Base-by-base conservation (phyloP, 2,329 filamentous ascomycete genomes). In the Tolypocladium inflatum region DNA sequence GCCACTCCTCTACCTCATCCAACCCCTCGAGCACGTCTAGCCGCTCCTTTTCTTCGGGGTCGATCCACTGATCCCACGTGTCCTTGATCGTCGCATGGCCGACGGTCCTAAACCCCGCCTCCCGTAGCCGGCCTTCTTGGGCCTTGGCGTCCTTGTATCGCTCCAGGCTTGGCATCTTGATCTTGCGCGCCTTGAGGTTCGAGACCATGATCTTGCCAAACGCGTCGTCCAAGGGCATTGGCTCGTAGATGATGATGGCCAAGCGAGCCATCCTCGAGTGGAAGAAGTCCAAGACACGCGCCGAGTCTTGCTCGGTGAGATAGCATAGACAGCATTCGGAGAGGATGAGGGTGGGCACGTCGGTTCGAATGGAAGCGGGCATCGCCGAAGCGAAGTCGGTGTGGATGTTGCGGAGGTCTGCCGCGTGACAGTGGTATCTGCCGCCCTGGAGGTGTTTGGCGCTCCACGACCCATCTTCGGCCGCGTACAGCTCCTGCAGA, bases 311-410 rank as follows among this genome's bases (percentile, higher is more conserved):
- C 0, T 86, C 80, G 10, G 86, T 80, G 1, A 99, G 81, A 68
- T 99, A 99, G 70, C 94, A 90, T 38, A 99, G 81, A 70, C 94
- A 99, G 78, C 94, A 97, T 73, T 99, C 94, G 0, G 93, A 97
- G 8, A 99, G 80, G 30, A 99, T 74, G 10, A 99, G 75, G 0
- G 94, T 99, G 0, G 94, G 91, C 0, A 90, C 30, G 68, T 83
- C 66, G 64, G 73, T 68, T 75, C 82, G 64, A 76, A 84, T 39
- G 58, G 56, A n/a, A 23, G 43, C 13, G 43, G 59, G 9, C 55
- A 63, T 58, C 37, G 26, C 26, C 9, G 54, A 30, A 15, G 58
- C 50, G 3, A 63, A 38, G n/a, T 26, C 21, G 17, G 56, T 50
- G 39, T 63, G 55, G 10, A 93, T 71, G 13, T 79, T 74, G 54